Base-by-base conservation (phyloP, 1,139 yeast species). In the Debaryomyces nepalensis region DNA sequence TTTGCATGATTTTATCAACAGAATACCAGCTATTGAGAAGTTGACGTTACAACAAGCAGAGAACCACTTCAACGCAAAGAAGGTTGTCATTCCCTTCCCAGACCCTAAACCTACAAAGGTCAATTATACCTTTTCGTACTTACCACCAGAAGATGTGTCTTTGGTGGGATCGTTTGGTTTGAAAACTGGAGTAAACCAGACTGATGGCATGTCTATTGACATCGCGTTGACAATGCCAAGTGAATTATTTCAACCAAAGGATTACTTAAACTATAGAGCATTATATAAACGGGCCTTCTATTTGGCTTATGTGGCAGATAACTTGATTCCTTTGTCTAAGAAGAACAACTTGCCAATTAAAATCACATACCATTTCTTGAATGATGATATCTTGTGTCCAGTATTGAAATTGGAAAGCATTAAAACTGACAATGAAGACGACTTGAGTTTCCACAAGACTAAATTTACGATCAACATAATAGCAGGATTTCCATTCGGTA, bases 111-210 rank as follows among this genome's bases (percentile, higher is more conserved):
- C 96, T 29, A 66, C 78, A 9, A 68, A 77, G 32, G 77, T 79
- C 39, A 85, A 87, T 55, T 89, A 87, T 63, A 79, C 78, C 47
- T 84, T 91, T 55, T 75, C 81, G 30, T 90, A 81, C 58, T 64
- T 67, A 33, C 71, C 82, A n/a, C 99, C 98, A 0, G 79, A 77
- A 44, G 84, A 81, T 52, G 81, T 91, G 19, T 81, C 91, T 14
- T 75, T 93, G 37, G 84, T 88, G 7, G 98, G 99, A 1, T 84
- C 96, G 7, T 93, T 88, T 66, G 95, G 97, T 1, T 72, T 91
- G 51, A 88, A 88, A 55, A 83, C 96, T 0, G 89, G 87, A 2
- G 84, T 87, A 24, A 46, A 50, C 31, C 58, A 52, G 36, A 39
- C 76, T 34, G 59, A 64, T 24, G 85, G 86, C 1, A 72, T 81